phyloP scores from a whole-genome alignment of 2,329 filamentous ascomycete genomes.

The Pyricularia grisea region DNA sequence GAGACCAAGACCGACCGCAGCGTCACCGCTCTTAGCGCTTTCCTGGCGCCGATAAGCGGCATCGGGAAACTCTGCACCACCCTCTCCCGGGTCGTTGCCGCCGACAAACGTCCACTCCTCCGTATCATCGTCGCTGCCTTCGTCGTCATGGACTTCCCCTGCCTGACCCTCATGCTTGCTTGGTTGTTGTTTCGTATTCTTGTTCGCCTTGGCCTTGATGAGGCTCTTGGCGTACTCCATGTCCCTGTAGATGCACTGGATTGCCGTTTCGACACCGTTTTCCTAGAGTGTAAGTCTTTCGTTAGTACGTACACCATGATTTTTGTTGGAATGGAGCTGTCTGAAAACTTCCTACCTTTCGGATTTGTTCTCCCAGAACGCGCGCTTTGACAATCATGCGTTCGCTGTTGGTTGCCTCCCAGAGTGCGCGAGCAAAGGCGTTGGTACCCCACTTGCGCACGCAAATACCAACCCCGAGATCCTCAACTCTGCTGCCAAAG shows the following conservation, averaged over 20 bases:
- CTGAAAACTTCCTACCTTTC: conserved; percentile 50
- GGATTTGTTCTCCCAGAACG: conserved; percentile 76
- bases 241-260: conserved; percentile 89
- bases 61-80: conserved; percentile 2
- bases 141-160: neutral
- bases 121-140: conserved; percentile 1
- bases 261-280: conserved; percentile 79
- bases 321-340: neutral
- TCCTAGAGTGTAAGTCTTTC: conserved; percentile 47
- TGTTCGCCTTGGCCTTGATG: conserved; percentile 56
- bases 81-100: neutral
- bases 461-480: conserved; percentile 84
- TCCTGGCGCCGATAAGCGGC: neutral
- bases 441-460: conserved; percentile 85
- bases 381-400: conserved; percentile 85
- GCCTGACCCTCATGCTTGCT: neutral
- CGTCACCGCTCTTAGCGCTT: neutral
- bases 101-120: conserved; percentile 6
- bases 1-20: neutral
- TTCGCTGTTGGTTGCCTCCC: conserved; percentile 83
- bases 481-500: conserved; percentile 82
- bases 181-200: conserved; percentile 26
- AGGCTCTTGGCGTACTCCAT: conserved; percentile 85
- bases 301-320: conserved; percentile 6
- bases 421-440: conserved; percentile 75